Percentiles rank a stretch among this genome's conserved stretches.
These are phyloP conservation scores for Ustilago nuda DNA, from an alignment of 1,284 basidiomycete genomes.

Conservation along the genomic window DNA sequence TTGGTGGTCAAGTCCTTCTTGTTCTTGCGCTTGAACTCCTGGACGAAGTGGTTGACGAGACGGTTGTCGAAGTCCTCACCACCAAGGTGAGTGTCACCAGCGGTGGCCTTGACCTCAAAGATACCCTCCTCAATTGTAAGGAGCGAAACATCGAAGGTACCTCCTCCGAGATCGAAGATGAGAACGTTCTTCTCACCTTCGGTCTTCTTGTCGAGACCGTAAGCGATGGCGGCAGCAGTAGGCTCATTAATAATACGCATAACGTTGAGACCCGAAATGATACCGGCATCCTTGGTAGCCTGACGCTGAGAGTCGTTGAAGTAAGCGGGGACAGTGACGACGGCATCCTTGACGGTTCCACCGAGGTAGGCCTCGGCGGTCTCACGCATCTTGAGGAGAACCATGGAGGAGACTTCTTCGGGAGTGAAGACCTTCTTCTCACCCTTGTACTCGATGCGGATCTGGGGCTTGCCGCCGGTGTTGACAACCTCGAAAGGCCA, in stretches of 20 bases:
- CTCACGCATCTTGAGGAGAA: slow-evolving; percentile 98
- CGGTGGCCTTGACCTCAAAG: slow-evolving; percentile 98
- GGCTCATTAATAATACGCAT: slow-evolving; percentile 98
- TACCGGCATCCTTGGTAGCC: slow-evolving; percentile 93
- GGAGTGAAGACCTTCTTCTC: slow-evolving; percentile 93
- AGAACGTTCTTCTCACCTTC: slow-evolving; percentile 89
- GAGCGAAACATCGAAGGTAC: slow-evolving; percentile 98
- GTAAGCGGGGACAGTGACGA: slow-evolving; percentile 90
- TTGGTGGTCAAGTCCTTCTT: slow-evolving; percentile 95
- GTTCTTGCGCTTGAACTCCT: slow-evolving; percentile 99
- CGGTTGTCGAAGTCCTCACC: slow-evolving; percentile 98
- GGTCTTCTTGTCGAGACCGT: slow-evolving; percentile 89
- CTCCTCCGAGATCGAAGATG: slow-evolving; percentile 98
- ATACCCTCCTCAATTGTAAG: slow-evolving; percentile 98
- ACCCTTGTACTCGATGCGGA: slow-evolving; percentile 88
- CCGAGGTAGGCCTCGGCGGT: slow-evolving; percentile 97
- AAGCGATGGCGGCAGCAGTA: slow-evolving; percentile 92
- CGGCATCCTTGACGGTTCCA: slow-evolving; percentile 82
- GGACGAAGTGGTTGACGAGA: slow-evolving; percentile 96
- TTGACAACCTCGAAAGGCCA: slow-evolving; percentile 90
- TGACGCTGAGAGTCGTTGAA: slow-evolving; percentile 98
- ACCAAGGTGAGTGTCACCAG: slow-evolving; percentile 98
- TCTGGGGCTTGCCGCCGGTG: slow-evolving; percentile 86
- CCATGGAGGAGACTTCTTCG: slow-evolving; percentile 97
- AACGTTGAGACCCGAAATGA: slow-evolving; percentile 88